Conservation (phyloP, 768 basidiomycete species). For the Lentinula aciculospora region DNA sequence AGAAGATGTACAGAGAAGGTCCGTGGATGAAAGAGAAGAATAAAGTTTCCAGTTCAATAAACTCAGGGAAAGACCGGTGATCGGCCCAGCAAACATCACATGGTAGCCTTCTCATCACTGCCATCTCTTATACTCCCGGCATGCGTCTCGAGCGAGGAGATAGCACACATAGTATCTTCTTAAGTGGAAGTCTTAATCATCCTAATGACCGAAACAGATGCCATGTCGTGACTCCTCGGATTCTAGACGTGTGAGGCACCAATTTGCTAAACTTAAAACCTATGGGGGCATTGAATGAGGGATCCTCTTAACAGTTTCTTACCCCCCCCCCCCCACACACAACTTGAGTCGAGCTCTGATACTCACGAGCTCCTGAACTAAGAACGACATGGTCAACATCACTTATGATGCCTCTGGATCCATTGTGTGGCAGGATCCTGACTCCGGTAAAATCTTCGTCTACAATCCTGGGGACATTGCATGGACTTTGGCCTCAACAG, state of each 20-base stretch:
- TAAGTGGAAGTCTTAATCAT: not conserved
- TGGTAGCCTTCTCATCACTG: not conserved
- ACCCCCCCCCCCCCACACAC: not conserved
- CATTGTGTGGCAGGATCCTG: not conserved
- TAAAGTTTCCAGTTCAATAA: too few relatives aligned
- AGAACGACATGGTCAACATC: constrained; percentile 11
- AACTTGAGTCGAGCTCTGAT: not conserved
- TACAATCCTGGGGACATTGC: constrained; percentile 48
- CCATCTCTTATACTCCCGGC: not conserved
- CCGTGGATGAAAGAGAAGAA: not conserved
- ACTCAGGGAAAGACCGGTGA: not conserved
- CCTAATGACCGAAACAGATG: not conserved
- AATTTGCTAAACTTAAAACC: not conserved
- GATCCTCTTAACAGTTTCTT: not conserved
- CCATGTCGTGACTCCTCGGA: not conserved
- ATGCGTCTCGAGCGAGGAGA: not conserved
- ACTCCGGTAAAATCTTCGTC: constrained; percentile 13
- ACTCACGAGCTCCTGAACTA: not conserved
- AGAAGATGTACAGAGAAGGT: not conserved
- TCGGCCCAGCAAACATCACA: not conserved
- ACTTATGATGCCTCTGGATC: constrained; percentile 9
- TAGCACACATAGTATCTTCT: not conserved
- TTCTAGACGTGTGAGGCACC: not conserved
- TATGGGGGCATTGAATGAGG: not conserved
- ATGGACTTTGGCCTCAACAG: constrained; percentile 65